Evolutionary conservation across 1,284 basidiomycete species (phyloP), one percentile per base, ranked within the genome.

Genomic region (Ganoderma boninense): DNA sequence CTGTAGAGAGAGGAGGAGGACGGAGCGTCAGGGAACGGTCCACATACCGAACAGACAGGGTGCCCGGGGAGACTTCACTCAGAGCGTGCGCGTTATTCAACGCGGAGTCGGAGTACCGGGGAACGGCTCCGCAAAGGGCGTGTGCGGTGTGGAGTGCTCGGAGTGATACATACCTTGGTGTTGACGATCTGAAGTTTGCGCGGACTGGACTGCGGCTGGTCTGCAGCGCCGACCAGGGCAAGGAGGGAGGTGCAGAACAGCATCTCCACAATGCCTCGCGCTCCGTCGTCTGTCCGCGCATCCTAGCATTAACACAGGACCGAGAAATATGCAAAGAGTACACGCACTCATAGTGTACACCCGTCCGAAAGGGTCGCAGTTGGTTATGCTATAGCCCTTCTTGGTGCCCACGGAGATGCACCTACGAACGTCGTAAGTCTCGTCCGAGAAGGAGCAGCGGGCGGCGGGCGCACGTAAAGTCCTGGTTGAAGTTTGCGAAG

Each of bases 161-260:
- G 35, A 35, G 1, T n/a, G 10, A 20, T 29, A 73, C 86, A 46
- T 65, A 95, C 96, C 89, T 97, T 98, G 13, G 97, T 99, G 80
- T 99, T 99, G 66, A 99, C 96, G 70, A 99, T 99, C 85, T 98
- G 97, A 64, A 99, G 84, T 80, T 97, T 95, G 23, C 97, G 87
- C 2, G 97, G 96, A 80, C 93, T 95, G 44, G 93, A 94, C 70
- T 92, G 90, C 16, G 93, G 93, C 66, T 94, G 92, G 83, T 98
- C 96, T 11, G 95, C 95, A 0, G 96, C 96, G 14, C 97, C 97
- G 38, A 99, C 97, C 46, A 99, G 87, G 0, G 97, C 97, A 66
- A 99, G 96, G 71, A 99, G 89, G 11, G 96, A 98, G 4, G 98
- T 99, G 84, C 97, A 98, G 85, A 99, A 99, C 70, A 99, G 87